phyloP scores from a whole-genome alignment of 148 eudicot species.

The Spergularia marina region DNA sequence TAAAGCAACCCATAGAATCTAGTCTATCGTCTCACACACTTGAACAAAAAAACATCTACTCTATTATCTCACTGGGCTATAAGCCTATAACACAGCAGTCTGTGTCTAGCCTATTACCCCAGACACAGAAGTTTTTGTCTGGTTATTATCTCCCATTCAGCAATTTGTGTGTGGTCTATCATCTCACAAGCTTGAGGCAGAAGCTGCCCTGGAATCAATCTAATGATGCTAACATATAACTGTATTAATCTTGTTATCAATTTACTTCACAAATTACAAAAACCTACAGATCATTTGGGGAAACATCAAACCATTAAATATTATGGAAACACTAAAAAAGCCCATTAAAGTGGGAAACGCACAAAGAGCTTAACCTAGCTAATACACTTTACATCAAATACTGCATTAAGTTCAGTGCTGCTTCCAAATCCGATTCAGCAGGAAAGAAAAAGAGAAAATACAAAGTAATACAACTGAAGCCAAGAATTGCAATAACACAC shows the following conservation, averaged over 20 bases:
- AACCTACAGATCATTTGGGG: not conserved
- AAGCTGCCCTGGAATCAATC: not conserved
- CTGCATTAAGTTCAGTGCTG: not conserved
- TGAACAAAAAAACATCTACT: too few relatives aligned
- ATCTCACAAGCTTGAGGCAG: not conserved
- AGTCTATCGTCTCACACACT: slow-evolving; percentile 2
- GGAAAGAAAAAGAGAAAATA: not conserved
- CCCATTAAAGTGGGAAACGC: not conserved
- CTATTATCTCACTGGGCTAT: not conserved
- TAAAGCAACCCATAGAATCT: not conserved
- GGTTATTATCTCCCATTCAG: not conserved
- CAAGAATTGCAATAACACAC: slow-evolving; percentile 6
- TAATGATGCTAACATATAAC: not conserved
- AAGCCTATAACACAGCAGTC: not conserved
- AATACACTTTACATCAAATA: not conserved
- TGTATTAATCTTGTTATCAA: not conserved
- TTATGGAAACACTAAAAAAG: not conserved
- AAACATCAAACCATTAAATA: not conserved
- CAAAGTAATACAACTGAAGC: not conserved
- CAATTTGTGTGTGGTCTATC: not conserved
- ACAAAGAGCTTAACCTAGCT: not conserved
- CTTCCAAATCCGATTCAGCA: not conserved
- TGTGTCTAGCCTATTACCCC: not conserved
- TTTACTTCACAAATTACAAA: slow-evolving; percentile 5
- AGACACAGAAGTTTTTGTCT: not conserved